Conservation (phyloP, 2,329 filamentous ascomycete genomes). For the Claviceps quebecensis region DNA sequence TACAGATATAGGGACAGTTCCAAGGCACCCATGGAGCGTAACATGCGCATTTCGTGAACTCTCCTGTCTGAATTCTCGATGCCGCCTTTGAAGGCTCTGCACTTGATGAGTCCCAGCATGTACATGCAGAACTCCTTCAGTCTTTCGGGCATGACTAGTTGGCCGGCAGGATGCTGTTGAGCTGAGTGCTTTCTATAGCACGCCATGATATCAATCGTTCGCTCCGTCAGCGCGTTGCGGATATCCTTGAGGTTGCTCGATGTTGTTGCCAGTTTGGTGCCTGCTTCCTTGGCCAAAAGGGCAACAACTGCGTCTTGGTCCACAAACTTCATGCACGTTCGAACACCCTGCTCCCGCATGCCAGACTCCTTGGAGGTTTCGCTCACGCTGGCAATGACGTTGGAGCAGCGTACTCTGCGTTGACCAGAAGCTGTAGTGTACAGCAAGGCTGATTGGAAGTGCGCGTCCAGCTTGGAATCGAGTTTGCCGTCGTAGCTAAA, state of each 20-base stretch:
- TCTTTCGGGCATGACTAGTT: conserved; percentile 88
- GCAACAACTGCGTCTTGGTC: conserved; percentile 89
- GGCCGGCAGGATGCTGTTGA: conserved; percentile 70
- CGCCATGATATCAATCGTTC: conserved; percentile 82
- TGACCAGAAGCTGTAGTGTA: conserved; percentile 88
- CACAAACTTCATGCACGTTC: conserved; percentile 80
- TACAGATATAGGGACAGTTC: conserved; percentile 90
- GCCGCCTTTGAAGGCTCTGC: conserved; percentile 82
- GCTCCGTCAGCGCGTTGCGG: conserved; percentile 69
- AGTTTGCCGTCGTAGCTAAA: conserved; percentile 96
- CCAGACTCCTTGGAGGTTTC: conserved; percentile 39
- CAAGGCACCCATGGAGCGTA: conserved; percentile 72
- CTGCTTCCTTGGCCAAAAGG: conserved; percentile 85
- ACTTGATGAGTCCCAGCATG: conserved; percentile 79
- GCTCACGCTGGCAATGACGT: conserved; percentile 83
- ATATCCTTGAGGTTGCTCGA: conserved; percentile 73
- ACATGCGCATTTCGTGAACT: conserved; percentile 80
- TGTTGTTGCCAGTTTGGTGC: conserved; percentile 60
- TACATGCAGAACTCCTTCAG: conserved; percentile 97
- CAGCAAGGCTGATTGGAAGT: conserved; percentile 89
- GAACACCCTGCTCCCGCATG: conserved; percentile 38
- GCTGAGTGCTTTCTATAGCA: conserved; percentile 89
- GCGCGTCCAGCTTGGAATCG: conserved; percentile 89
- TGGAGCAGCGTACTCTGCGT: conserved; percentile 81
- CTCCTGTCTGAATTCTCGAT: conserved; percentile 81